phyloP scores from a whole-genome alignment of 2,329 filamentous ascomycete genomes.

The Lasiodiplodia gonubiensis region DNA sequence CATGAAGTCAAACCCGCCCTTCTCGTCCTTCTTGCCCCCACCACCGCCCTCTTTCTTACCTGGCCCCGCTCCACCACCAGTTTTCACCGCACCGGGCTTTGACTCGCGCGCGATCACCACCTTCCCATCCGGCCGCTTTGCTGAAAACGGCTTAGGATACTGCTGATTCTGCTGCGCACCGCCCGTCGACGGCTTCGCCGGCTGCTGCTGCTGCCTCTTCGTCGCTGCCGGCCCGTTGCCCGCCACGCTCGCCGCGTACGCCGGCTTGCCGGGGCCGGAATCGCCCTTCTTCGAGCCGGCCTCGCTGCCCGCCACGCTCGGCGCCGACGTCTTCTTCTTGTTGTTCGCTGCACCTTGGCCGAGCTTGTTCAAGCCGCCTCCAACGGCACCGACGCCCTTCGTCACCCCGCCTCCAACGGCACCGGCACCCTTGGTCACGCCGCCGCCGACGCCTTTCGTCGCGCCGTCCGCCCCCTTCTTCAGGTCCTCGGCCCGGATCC shows the following conservation, averaged over 20 bases:
- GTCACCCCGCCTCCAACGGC: not conserved
- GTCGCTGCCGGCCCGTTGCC: not conserved
- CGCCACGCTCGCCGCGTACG: not conserved
- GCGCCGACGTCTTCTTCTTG: not conserved
- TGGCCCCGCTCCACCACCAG: not conserved
- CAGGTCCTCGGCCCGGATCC: slow-evolving; percentile 8
- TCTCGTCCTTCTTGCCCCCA: not conserved
- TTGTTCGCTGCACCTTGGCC: not conserved
- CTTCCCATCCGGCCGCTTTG: slow-evolving; percentile 16
- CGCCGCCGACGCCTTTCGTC: not conserved
- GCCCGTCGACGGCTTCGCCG: not conserved
- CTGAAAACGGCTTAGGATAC: slow-evolving; percentile 18
- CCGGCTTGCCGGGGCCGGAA: not conserved
- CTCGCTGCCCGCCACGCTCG: too few species aligned
- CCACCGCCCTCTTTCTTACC: not conserved
- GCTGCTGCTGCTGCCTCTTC: not conserved
- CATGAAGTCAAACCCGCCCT: slow-evolving; percentile 25
- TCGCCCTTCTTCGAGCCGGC: not conserved
- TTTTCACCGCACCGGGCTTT: slow-evolving; percentile 8
- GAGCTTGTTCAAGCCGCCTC: not conserved
- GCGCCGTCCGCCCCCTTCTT: not conserved
- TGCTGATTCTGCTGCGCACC: not conserved
- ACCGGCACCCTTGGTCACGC: not conserved
- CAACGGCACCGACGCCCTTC: not conserved
- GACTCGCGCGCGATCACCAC: slow-evolving; percentile 13